phyloP scores from a whole-genome alignment of 2,329 filamentous ascomycete genomes.

The Huntiella moniliformis region DNA sequence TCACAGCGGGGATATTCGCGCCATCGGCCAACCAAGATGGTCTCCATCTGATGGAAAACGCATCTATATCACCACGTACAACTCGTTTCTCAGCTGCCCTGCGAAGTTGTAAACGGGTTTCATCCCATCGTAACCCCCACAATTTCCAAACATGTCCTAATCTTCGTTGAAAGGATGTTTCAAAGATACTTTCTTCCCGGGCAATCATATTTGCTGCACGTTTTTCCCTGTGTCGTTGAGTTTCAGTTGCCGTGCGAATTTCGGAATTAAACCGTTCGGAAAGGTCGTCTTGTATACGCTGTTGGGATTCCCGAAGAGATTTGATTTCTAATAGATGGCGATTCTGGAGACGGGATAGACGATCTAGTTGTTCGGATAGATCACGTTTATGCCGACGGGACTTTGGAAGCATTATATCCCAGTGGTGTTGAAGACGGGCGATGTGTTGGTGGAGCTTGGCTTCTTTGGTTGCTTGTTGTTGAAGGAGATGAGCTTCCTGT shows the following conservation, averaged over 20 bases:
- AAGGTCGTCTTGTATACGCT: conserved; percentile 10
- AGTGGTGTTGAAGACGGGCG: conserved; percentile 7
- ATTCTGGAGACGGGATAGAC: conserved; percentile 2
- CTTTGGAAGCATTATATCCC: conserved; percentile 4
- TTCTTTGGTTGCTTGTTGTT: conserved; percentile 10
- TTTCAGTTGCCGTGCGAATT: conserved; percentile 2
- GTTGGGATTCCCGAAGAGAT: conserved; percentile 9
- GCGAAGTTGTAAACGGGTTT: conserved; percentile 3
- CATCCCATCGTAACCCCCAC: conserved; percentile 10
- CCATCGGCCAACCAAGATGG: conserved; percentile 9
- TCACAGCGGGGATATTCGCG: not conserved
- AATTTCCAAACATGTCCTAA: conserved; percentile 8
- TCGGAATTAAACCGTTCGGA: conserved; percentile 8
- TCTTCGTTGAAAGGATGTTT: conserved; percentile 4
- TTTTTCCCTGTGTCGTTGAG: conserved; percentile 7
- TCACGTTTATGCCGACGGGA: conserved; percentile 6
- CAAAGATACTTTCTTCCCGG: conserved; percentile 9
- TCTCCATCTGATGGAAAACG: too few species aligned
- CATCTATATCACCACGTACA: too few species aligned
- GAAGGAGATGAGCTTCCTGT: conserved; percentile 7
- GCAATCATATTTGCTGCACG: conserved; percentile 7
- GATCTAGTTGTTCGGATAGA: conserved; percentile 5
- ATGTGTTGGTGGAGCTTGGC: conserved; percentile 8
- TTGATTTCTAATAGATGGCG: conserved; percentile 8
- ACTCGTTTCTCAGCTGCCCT: not conserved